phyloP scores from a whole-genome alignment of 1,284 basidiomycete species.

The Neotropicomus parvogracilis region DNA sequence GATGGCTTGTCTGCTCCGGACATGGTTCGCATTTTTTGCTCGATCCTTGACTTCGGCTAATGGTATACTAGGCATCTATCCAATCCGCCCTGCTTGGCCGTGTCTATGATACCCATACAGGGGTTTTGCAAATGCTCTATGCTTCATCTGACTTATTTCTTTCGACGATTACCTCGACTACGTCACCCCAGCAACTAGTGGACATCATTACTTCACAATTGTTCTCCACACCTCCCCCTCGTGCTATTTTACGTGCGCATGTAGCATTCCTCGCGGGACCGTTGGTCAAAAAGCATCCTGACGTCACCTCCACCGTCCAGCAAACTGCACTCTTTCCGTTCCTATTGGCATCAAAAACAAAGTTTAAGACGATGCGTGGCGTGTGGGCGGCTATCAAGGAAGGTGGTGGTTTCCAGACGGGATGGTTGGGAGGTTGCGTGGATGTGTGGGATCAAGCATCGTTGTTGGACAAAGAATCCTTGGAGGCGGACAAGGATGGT shows the following conservation, averaged over 20 bases:
- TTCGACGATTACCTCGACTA: slow-evolving; percentile 34
- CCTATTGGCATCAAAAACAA: slow-evolving; percentile 68
- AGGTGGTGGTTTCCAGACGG: slow-evolving; percentile 19
- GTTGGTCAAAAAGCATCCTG: slow-evolving; percentile 39
- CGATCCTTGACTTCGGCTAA: background rate
- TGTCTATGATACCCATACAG: slow-evolving; percentile 57
- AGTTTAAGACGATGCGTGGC: slow-evolving; percentile 55
- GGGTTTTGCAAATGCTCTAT: slow-evolving; percentile 69
- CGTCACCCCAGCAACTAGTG: slow-evolving; percentile 42
- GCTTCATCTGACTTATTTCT: slow-evolving; percentile 44
- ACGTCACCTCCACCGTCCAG: slow-evolving; percentile 47
- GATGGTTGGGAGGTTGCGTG: slow-evolving; percentile 44
- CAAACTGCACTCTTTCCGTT: slow-evolving; percentile 66
- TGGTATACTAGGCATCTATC: slow-evolving; percentile 41
- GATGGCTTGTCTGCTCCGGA: slow-evolving; percentile 35
- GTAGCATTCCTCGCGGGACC: slow-evolving; percentile 58
- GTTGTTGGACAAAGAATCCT: slow-evolving; percentile 22
- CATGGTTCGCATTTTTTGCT: slow-evolving; percentile 14
- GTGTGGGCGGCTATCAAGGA: slow-evolving; percentile 61
- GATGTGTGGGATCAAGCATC: slow-evolving; percentile 36
- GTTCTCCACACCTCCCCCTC: slow-evolving; percentile 47
- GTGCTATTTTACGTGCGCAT: slow-evolving; percentile 55
- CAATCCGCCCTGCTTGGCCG: slow-evolving; percentile 57
- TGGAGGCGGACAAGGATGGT: slow-evolving; percentile 33
- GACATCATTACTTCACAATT: slow-evolving; percentile 43